Evolutionary conservation across 139 green algal genomes (phyloP), one percentile per base, ranked within the genome.

Genomic region (Volvox reticuliferus): DNA sequence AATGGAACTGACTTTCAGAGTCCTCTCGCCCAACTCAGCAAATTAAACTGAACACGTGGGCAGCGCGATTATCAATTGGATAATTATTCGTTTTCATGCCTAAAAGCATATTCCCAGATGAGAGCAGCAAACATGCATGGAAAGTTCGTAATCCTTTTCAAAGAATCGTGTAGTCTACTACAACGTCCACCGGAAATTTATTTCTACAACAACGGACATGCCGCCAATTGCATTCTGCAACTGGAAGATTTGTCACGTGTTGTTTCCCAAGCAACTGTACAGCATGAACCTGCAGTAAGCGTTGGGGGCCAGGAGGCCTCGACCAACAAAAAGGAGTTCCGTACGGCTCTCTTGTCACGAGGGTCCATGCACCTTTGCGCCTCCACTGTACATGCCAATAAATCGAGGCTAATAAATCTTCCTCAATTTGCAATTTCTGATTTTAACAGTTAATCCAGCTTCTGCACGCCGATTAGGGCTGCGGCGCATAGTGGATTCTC

Each of bases 291-390:
- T 26, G 67, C 67, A 75, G 6, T 75, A 12, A 12, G 9, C 24
- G 22, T 75, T 26, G 67, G 67, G 67, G 67, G 22, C 67, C 24
- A 75, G 22, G 24, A 26, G 67, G 67, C 67, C 67, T 75, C 67
- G 24, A 75, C 3, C 22, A 75, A 26, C 22, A 75, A 32, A 75
- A 75, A 32, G 67, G 22, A 12, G 67, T 75, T 32, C 67, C 67
- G 67, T 75, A 75, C 67, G 67, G 67, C 67, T 28, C 67, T 75
- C 67, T 75, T 75, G 67, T 79, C 71, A 79, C 71, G 71, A 79
- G 71, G 71, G 71, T 79, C 71, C 71, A 79, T 30, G 71, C 14
- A n/a, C 30, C 71, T 79, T 79, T 79, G 65, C 65, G 24, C 65
- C 65, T 28, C 65, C 21, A 73, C 21, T 26, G 2, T 30, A 12